Base-by-base conservation (phyloP, 2,329 filamentous ascomycete genomes). In the Acephala macrosclerotiorum region DNA sequence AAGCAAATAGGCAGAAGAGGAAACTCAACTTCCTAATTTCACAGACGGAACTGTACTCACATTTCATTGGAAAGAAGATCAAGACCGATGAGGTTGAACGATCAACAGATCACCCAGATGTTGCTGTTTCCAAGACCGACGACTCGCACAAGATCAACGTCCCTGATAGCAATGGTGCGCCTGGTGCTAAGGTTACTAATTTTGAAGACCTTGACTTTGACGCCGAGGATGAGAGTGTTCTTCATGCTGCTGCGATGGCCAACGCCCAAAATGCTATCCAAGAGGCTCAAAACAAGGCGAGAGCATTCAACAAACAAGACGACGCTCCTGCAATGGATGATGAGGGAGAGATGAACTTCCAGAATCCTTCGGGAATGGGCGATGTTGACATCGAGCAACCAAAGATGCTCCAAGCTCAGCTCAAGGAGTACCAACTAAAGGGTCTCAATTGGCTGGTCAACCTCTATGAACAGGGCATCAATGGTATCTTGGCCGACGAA, bases 1-100 rank as follows among this genome's bases (percentile, higher is more conserved):
- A 99, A 86, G 94, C 96, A 18, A 97, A 97, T 73, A 89, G 96
- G 70, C 96, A 99, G 82, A 97, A 97, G 87, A 90, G 96, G 75
- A 99, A 99, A 83, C 92, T 99, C 78, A 98, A 99, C 81, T 99
- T 99, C 85, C 86, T 99, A 70, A 99, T 99, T 79, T 97, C 95
- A 0, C 96, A 99, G 81, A 99, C 96, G 0, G 96, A 99, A 78
- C 86, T 99, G 59, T 99, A 99, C 83, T 98, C 95, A 49, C 96
- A 99, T 84, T 99, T 99, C 80, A 97, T 99, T 74, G 95, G 96
- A 78, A 97, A 97, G 83, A 99, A 99, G 84, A 97, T 98, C 80
- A 97, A 97, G 82, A 98, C 95, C 1, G 91, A 96, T 72, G 94
- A 98, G 76, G 93, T 97, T 57, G 94, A 99, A 80, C 86, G 91